Conservation (phyloP, 352 stramenopile species). For the Hyaloperonospora brassicae region DNA sequence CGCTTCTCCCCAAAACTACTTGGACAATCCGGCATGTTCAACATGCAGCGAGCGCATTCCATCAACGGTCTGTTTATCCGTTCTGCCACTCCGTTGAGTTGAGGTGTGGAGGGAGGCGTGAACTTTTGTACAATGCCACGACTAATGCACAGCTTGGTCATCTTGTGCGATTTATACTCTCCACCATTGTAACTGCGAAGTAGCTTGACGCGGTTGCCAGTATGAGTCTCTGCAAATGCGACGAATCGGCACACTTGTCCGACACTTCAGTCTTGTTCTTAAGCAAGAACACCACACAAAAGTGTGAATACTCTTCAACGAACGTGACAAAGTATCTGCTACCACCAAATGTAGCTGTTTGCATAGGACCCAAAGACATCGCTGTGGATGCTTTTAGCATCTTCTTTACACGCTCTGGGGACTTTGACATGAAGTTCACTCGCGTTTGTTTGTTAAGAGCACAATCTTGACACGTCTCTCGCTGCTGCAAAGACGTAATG, state of each 20-base stretch:
- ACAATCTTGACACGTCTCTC: background rate
- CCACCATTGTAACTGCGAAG: too few species aligned
- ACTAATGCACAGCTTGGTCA: background rate
- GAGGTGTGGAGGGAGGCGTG: background rate
- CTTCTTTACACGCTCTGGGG: too few species aligned
- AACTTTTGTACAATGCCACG: background rate
- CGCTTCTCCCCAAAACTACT: background rate
- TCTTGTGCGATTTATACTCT: background rate
- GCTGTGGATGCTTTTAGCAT: too few species aligned
- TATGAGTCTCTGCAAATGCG: too few species aligned
- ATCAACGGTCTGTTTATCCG: too few species aligned
- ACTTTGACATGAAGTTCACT: too few species aligned
- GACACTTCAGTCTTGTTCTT: background rate
- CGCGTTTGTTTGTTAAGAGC: slow-evolving; percentile 2
- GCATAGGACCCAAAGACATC: too few species aligned
- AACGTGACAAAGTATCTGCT: too few species aligned
- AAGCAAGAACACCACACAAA: too few species aligned
- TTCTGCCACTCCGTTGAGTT: background rate
- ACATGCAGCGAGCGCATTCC: background rate
- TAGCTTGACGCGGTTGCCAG: background rate
- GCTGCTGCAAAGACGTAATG: background rate
- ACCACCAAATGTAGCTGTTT: too few species aligned
- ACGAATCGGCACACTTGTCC: background rate
- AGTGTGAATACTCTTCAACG: too few species aligned
- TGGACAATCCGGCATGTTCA: background rate